Evolutionary conservation across 805 yeast species (phyloP).

Genomic region (Hanseniaspora lindneri): DNA sequence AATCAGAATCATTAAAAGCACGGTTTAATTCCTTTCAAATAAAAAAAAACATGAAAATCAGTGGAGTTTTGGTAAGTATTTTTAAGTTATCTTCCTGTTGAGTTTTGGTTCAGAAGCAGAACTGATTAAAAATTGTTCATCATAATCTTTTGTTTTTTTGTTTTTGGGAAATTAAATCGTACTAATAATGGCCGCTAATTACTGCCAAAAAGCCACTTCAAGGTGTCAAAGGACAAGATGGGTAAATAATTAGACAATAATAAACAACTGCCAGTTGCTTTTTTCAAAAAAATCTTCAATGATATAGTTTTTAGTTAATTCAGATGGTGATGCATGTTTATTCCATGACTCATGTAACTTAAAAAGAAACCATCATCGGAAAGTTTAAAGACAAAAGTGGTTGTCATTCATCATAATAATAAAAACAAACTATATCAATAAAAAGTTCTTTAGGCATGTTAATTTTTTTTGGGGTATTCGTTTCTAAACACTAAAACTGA

Average conservation of each 20-base stretch:
- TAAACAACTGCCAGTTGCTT: too few species aligned
- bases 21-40: too few species aligned
- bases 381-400: slow-evolving; percentile 28
- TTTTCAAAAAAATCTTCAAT: slow-evolving; percentile 3
- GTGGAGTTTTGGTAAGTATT: slow-evolving; percentile 15
- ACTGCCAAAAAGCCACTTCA: too few species aligned
- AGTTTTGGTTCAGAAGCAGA: slow-evolving; percentile 84
- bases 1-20: too few species aligned
- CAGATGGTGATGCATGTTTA: slow-evolving; percentile 98
- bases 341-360: slow-evolving; percentile 60
- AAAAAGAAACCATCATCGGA: slow-evolving; percentile 32
- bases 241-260: slow-evolving; percentile 1
- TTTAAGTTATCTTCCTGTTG: slow-evolving; percentile 56
- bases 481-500: neutral
- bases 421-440: slow-evolving; percentile 23
- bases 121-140: slow-evolving; percentile 66
- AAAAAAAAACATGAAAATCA: slow-evolving; percentile 5
- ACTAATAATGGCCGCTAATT: slow-evolving; percentile 12
- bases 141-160: slow-evolving; percentile 32
- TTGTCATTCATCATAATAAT: slow-evolving; percentile 28
- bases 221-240: neutral
- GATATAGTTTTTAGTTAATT: slow-evolving; percentile 23
- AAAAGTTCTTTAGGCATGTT: neutral
- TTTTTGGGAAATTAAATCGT: slow-evolving; percentile 7
- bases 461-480: too few species aligned